Base-by-base conservation (phyloP, 208 protist species). In the Acanthamoeba royreba region DNA sequence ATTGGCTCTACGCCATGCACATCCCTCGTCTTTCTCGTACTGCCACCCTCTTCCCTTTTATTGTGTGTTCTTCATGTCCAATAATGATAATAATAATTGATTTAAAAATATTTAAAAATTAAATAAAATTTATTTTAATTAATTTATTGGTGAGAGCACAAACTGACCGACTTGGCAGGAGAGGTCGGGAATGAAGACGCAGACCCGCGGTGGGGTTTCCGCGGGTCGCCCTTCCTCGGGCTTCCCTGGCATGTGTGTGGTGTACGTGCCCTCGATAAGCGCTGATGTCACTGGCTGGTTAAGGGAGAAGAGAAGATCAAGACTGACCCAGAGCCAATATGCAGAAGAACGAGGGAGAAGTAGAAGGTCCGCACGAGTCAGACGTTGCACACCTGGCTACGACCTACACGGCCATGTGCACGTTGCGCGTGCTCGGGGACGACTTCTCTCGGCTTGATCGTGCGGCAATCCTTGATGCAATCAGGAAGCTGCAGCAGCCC, bases 371-470 rank as follows among this genome's bases (percentile, higher is more conserved):
- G 7, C 47, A 33, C 49, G 31, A 35, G 40, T 58, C 53, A 53
- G 96, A 97, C 93, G 38, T 61, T 17, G 40, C 74, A 40, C 95
- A 96, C 43, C 52, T 97, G 33, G 95, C 97, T 19, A 98, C 97
- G 92, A 98, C 96, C 3, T 98, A 98, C 86, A 94, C 87, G 40
- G 96, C 97, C 25, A 74, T 98, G 19, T 55, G 89, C 9, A 74
- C 96, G 19, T 86, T 98, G 7, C 83, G 22, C 47, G 96, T 97
- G 11, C 77, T 97, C 3, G 97, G 97, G 1, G 97, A 98, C 87
- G 96, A 98, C 91, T 93, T 96, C 4, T 69, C 63, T 3, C 33
- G 97, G 28, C 93, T 98, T 0, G 87, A 97, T 38, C 89, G 92
- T 3, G 47, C 81, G 19, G 93, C 93, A 19, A 97, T 98, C 25